phyloP scores from a whole-genome alignment of 441 rosid species.

The Codiaeum variegatum region DNA sequence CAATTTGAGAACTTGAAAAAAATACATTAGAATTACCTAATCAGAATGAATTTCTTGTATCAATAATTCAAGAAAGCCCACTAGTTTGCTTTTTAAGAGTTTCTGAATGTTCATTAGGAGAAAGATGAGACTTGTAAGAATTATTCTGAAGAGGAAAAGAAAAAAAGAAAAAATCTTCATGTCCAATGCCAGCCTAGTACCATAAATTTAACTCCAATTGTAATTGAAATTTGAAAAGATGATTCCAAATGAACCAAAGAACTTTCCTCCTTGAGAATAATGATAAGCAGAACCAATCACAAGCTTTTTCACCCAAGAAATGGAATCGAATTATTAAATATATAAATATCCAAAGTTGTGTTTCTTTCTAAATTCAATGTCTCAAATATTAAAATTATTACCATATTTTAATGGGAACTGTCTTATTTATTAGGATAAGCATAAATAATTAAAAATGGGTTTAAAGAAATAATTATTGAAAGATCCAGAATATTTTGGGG shows the following conservation, averaged over 20 bases:
- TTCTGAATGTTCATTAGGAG: neutral
- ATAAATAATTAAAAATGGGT: neutral
- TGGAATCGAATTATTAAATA: neutral
- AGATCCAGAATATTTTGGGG: constrained; percentile 19
- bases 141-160: constrained; percentile 1
- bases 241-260: too few species aligned
- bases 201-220: too few species aligned
- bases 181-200: neutral
- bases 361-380: constrained; percentile 1
- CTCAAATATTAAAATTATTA: neutral
- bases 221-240: too few species aligned
- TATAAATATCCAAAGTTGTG: neutral
- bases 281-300: neutral
- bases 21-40: neutral
- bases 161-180: neutral
- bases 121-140: constrained; percentile 2
- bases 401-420: neutral
- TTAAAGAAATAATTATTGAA: constrained; percentile 20
- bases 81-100: neutral
- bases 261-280: neutral
- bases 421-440: constrained; percentile 10
- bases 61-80: neutral
- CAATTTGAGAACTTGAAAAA: constrained; percentile 4
- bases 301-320: neutral
- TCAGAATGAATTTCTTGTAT: neutral